Evolutionary conservation across 1,139 yeast species (phyloP).

Genomic region (Saccharomyces hybrid): DNA sequence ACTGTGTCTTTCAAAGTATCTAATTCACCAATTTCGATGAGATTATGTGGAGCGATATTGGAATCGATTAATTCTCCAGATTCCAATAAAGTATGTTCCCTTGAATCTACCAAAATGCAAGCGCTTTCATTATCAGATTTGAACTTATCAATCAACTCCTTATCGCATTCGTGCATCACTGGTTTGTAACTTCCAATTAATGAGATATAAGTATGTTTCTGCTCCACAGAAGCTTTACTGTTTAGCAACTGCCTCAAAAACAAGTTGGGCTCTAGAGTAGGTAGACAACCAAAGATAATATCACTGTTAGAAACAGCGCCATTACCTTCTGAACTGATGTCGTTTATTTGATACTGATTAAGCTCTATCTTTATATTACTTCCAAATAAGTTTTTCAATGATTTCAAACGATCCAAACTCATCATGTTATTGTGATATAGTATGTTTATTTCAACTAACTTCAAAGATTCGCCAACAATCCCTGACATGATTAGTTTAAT

Average conservation of each 20-base stretch:
- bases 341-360: constrained; percentile 13
- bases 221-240: constrained; percentile 22
- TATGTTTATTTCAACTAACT: constrained; percentile 37
- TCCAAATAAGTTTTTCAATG: constrained; percentile 4
- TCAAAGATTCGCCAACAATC: constrained; percentile 17
- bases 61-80: constrained; percentile 58
- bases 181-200: constrained; percentile 66
- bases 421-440: constrained; percentile 41
- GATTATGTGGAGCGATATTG: constrained; percentile 32
- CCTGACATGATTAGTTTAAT: constrained; percentile 36
- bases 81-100: constrained; percentile 48
- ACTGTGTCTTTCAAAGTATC: constrained; percentile 3
- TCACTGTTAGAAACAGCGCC: constrained; percentile 17
- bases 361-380: constrained; percentile 5
- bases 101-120: constrained; percentile 52
- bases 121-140: constrained; percentile 10
- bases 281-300: constrained; percentile 55
- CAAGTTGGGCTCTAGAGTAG: constrained; percentile 46
- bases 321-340: constrained; percentile 15
- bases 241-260: constrained; percentile 33
- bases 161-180: constrained; percentile 57
- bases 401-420: constrained; percentile 35
- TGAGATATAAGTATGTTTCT: constrained; percentile 39
- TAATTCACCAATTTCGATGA: constrained; percentile 43
- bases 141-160: constrained; percentile 33